Conservation (phyloP, 1,284 basidiomycete genomes). For the Sanghuangporus baumii region DNA sequence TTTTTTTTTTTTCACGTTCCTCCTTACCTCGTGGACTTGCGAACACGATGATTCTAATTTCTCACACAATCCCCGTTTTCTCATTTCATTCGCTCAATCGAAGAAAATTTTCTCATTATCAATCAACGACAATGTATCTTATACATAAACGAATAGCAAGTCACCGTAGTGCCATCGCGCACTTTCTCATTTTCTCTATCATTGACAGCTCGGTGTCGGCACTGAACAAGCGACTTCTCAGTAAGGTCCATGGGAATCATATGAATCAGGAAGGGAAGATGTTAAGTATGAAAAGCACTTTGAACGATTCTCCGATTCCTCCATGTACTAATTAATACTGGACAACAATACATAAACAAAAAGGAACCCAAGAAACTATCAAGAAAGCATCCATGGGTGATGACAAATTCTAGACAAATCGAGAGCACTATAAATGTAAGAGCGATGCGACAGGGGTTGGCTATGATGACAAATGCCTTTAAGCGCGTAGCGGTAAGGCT, state of each 20-base stretch:
- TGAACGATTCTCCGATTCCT: too few relatives aligned
- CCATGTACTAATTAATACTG: too few relatives aligned
- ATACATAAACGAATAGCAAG: constrained; percentile 8
- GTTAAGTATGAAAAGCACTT: too few relatives aligned
- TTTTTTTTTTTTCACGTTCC: neutral
- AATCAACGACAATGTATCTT: constrained; percentile 2
- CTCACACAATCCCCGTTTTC: neutral
- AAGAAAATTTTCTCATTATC: constrained; percentile 1
- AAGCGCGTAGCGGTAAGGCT: neutral
- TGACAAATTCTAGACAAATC: too few relatives aligned
- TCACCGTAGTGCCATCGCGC: neutral
- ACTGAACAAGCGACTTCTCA: neutral
- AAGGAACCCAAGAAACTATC: too few relatives aligned
- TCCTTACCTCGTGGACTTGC: neutral
- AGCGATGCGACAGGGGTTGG: too few relatives aligned
- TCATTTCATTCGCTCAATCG: neutral
- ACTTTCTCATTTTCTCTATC: neutral
- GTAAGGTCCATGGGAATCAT: neutral
- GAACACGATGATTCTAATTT: neutral
- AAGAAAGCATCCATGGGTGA: too few relatives aligned
- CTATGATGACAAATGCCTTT: too few relatives aligned
- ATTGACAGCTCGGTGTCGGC: neutral
- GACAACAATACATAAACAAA: too few relatives aligned
- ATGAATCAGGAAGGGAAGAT: too few relatives aligned
- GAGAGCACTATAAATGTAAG: too few relatives aligned